Base-by-base conservation (phyloP, 495 filamentous ascomycete genomes). In the Neurospora terricola region DNA sequence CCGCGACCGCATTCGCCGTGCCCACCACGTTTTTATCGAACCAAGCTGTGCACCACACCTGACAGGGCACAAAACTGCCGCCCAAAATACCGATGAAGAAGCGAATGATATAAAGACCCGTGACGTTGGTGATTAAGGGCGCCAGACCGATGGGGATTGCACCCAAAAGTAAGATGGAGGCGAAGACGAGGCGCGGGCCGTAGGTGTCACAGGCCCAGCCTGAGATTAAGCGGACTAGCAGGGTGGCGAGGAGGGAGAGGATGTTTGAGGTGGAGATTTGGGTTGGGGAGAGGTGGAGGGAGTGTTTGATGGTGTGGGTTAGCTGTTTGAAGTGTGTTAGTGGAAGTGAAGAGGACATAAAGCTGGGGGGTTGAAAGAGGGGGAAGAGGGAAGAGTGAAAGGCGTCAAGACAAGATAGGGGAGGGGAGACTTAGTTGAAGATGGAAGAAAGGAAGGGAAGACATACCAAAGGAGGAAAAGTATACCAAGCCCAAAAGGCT, bases 11-110 rank as follows among this genome's bases (percentile, higher is more conserved):
- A 78, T 97, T 98, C 72, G 94, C 93, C 5, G 93, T 93, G 40
- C 95, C 95, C 30, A 98, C 92, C 21, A 98, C 88, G 78, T 93
- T 96, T 85, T 97, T 97, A 84, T 98, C 95, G 77, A 96, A 97
- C 85, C 95, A 98, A 2, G 92, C 94, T 0, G 95, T 97, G 38
- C 91, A 92, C 94, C 95, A 98, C 9, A 98, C 95, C 76, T 97
- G 95, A 80, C 95, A 98, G 3, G 95, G 95, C 4, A 98, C 94
- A 75, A 98, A 98, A 6, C 88, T 88, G 1, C 91, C 95, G 38
- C 95, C 95, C 2, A 98, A 87, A 72, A 98, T 97, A 42, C 95
- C 95, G 71, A 98, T 87, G 82, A 98, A 98, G 84, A 98, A 97
- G 39, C 95, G 90, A 70, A 94, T 84, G 16, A 90, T 86, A 70